Evolutionary conservation across 257 asterid species (phyloP), one percentile per base, ranked within the genome.

Genomic region (Cruciata laevipes): DNA sequence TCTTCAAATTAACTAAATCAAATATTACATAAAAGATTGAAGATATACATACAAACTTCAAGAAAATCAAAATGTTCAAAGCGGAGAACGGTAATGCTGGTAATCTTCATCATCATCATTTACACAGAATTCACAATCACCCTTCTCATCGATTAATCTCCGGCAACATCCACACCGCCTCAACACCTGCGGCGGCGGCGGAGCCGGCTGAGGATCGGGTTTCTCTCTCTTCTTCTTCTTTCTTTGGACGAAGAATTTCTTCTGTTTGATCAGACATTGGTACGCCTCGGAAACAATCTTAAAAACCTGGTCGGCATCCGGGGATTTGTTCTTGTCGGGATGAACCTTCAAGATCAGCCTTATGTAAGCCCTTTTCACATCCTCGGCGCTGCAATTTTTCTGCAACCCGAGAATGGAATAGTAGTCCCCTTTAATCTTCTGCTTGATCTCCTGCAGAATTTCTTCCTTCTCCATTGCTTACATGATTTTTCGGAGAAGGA

Each of bases 391-490:
- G 69, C 95, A 87, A 63, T 57, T 71, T 76, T 83, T 89, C 70
- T 85, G 95, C 64, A 91, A 63, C 63, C 96, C 96, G 30, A 91
- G 69, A 69, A 91, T 89, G 76, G 84, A 95, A 51, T 89, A 89
- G 74, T 89, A 89, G 74, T 89, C 49, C 13, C 49, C 49, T 16
- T 40, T 40, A 4, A 9, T 12, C 16, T 40, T 40, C 49, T 40
- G 49, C 49, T 40, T 40, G 49, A 40, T 40, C 11, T 40, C 49
- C 2, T 16, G 10, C 16, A 40, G 49, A 9, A 40, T 40, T 40
- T 40, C 49, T 14, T 40, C 40, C 2, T 1, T 37, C 40, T 37
- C 57, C 52, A 31, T 51, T 51, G 12, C 75, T 89, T n/a, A n/a
- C n/a, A n/a, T n/a, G n/a, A n/a, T n/a, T n/a, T n/a, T n/a, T n/a